These are phyloP conservation scores for Corymbia citriodora DNA, from an alignment of 441 rosid species.

Conservation along the genomic window DNA sequence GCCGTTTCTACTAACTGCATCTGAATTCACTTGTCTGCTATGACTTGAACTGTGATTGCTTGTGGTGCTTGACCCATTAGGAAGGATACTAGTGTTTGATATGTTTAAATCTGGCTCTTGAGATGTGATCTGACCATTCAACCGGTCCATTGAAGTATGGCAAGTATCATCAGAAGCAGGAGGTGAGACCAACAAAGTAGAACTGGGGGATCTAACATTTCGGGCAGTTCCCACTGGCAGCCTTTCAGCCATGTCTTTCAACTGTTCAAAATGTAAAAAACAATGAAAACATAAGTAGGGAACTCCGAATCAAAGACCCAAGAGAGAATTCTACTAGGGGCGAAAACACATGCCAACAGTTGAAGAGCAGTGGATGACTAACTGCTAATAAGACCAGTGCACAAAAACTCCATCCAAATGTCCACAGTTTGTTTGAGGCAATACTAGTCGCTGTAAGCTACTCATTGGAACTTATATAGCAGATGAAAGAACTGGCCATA, in stretches of 20 bases:
- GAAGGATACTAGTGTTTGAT: slow-evolving; percentile 31
- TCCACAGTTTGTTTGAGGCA: not conserved
- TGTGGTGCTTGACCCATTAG: slow-evolving; percentile 44
- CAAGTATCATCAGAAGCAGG: slow-evolving; percentile 46
- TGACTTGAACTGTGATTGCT: slow-evolving; percentile 30
- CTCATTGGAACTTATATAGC: not conserved
- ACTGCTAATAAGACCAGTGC: not conserved
- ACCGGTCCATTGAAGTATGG: slow-evolving; percentile 35
- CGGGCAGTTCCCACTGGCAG: slow-evolving; percentile 67
- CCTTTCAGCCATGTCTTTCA: slow-evolving; percentile 92
- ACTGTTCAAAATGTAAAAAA: slow-evolving; percentile 24
- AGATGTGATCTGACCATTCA: slow-evolving; percentile 29
- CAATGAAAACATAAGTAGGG: slow-evolving; percentile 3
- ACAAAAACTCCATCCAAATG: not conserved
- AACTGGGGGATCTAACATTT: slow-evolving; percentile 49
- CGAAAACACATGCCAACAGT: not conserved
- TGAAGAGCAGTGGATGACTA: not conserved
- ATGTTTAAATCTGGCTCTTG: slow-evolving; percentile 52
- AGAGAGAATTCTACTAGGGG: not conserved
- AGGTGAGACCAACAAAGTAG: slow-evolving; percentile 46
- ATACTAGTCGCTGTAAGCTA: not conserved
- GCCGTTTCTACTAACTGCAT: slow-evolving; percentile 50
- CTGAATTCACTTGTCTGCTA: slow-evolving; percentile 39
- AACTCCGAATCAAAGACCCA: not conserved
- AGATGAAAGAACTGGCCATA: not conserved